phyloP scores from a whole-genome alignment of 208 protist species.

The Trypanosoma congolense region DNA sequence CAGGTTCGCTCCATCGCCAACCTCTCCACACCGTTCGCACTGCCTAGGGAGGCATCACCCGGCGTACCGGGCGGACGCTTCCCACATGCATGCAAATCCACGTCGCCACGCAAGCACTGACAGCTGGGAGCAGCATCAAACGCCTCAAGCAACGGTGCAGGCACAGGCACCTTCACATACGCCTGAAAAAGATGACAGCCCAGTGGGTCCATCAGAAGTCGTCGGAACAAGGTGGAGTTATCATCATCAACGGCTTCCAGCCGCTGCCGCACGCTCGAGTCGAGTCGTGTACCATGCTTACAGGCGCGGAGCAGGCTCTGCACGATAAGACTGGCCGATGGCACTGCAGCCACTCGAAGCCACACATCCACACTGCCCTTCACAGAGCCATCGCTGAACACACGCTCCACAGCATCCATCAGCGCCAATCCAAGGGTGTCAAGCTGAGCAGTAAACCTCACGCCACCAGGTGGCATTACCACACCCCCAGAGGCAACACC shows the following conservation, averaged over 20 bases:
- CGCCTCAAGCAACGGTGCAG: conserved; percentile 33
- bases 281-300: conserved; percentile 33
- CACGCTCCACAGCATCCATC: conserved; percentile 45
- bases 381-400: conserved; percentile 43
- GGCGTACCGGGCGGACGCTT: conserved; percentile 6
- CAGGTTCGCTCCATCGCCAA: conserved; percentile 25
- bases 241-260: conserved; percentile 42
- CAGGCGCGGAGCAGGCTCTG: conserved; percentile 82
- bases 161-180: conserved; percentile 60
- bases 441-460: conserved; percentile 42
- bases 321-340: conserved; percentile 73
- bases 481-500: conserved; percentile 49
- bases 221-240: conserved; percentile 42
- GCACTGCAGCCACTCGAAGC: conserved; percentile 59
- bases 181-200: conserved; percentile 84
- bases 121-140: conserved; percentile 26
- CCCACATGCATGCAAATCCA: not conserved
- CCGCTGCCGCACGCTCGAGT: conserved; percentile 42
- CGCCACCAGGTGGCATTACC: conserved; percentile 31
- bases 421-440: conserved; percentile 38
- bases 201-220: conserved; percentile 56
- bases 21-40: not conserved
- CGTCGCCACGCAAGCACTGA: not conserved
- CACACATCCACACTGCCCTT: conserved; percentile 38
- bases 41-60: not conserved